Evolutionary conservation across 2,329 filamentous ascomycete species (phyloP), one percentile per base, ranked within the genome.

Genomic region (Phymatotrichopsis omnivora): DNA sequence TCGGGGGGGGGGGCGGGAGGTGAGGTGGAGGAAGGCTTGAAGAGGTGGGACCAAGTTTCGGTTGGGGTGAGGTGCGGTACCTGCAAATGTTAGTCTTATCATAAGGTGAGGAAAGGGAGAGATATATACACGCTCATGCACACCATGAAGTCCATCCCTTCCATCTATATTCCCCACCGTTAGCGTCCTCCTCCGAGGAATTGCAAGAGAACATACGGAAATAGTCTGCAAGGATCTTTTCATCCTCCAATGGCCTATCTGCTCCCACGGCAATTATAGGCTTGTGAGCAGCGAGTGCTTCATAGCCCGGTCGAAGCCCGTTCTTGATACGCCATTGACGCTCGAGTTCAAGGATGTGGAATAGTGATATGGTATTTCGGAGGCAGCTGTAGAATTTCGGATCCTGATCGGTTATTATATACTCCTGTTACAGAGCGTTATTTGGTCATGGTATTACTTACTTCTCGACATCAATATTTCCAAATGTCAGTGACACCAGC

Each of bases 321-420:
- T 77, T 73, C 10, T 75, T 67, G 60, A 75, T 76, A 53, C 91
- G 76, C 87, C 87, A 96, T 56, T 76, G 72, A 56, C 85, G 71
- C 66, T 98, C 91, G 61, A 85, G 84, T 55, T 93, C 85, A 42
- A 98, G 74, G 47, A 93, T 80, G 59, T 95, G 81, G 67, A 98
- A 96, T 51, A 96, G 70, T 19, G 85, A 82, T 29, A 96, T 80
- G 12, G 83, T 79, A 65, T 98, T 98, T 39, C 82, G 78, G 39
- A 95, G 71, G 59, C 86, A 95, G 63, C 82, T 87, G 49, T 16
- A 35, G 17, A 30, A 11, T 14, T 5, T 29, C 27, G 27, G 8
- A 8, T 29, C 27, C 14, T 14, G 8, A 8, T 29, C 27, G 8
- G 8, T 14, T 14, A n/a, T 14, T 14, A 29, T 29, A 29, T 29